These are phyloP conservation scores for Cyamopsis tetragonoloba DNA, from an alignment of 306 rosid species.

Conservation along the genomic window DNA sequence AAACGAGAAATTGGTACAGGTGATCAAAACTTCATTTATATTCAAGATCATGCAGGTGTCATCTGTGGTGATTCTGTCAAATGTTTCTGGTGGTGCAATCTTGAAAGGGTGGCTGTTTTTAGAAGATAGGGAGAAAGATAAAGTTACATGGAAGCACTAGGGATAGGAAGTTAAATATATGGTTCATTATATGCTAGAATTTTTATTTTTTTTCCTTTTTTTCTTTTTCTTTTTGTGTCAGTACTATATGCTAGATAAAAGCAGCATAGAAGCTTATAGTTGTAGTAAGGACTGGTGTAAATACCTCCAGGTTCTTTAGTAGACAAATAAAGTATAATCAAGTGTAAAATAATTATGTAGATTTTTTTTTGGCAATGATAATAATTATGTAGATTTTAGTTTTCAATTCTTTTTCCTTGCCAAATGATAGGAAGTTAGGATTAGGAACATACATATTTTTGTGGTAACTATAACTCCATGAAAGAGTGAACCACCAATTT, in stretches of 20 bases:
- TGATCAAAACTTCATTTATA: neutral
- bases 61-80: neutral
- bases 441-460: neutral
- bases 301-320: neutral
- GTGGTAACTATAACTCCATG: neutral
- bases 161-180: slow-evolving; percentile 3
- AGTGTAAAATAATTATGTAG: neutral
- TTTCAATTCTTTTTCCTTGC: neutral
- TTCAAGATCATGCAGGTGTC: slow-evolving; percentile 11
- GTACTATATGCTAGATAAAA: slow-evolving; percentile 24
- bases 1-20: no score
- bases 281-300: neutral
- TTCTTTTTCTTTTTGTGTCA: no score
- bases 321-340: slow-evolving; percentile 1
- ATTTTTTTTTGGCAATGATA: no score
- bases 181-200: slow-evolving; percentile 25
- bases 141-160: slow-evolving; percentile 13
- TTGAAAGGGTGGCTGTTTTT: slow-evolving; percentile 1
- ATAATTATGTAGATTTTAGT: neutral
- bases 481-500: no score
- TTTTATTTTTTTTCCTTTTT: no score
- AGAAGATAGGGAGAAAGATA: slow-evolving; percentile 22
- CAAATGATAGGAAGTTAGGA: neutral
- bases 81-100: slow-evolving; percentile 8
- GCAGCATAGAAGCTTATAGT: slow-evolving; percentile 17